These are phyloP conservation scores for Peronospora tabacina DNA, from an alignment of 352 stramenopile species.

Conservation along the genomic window DNA sequence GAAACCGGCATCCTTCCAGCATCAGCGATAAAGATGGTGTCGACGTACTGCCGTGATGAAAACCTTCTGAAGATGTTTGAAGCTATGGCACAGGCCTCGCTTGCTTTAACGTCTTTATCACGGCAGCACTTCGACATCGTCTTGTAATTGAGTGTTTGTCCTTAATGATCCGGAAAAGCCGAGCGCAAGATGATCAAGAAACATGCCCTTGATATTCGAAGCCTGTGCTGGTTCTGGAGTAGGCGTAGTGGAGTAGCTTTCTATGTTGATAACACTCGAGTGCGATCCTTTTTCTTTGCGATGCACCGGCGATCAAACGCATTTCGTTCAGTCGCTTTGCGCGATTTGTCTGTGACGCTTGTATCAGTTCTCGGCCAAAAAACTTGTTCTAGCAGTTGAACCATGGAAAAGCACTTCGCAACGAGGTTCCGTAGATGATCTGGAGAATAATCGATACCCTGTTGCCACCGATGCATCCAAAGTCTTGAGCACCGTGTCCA, in stretches of 20 bases:
- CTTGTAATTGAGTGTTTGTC: no score
- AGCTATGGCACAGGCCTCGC: no score
- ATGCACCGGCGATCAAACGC: no score
- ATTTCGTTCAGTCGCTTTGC: no score
- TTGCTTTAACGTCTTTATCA: no score
- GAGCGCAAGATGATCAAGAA: constrained; percentile 14
- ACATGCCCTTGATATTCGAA: constrained; percentile 1
- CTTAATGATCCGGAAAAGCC: constrained; percentile 6
- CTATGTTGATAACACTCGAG: not conserved
- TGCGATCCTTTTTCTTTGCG: no score
- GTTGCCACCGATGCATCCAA: constrained; percentile 49
- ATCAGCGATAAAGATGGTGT: no score
- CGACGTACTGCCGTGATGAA: no score
- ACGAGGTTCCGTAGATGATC: constrained; percentile 67
- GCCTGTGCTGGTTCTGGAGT: constrained; percentile 3
- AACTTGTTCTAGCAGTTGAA: constrained; percentile 14
- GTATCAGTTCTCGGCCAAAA: constrained; percentile 1
- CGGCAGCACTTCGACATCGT: no score
- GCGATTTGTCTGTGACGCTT: constrained; percentile 7
- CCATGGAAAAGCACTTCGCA: constrained; percentile 62
- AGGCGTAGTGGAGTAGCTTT: constrained; percentile 3
- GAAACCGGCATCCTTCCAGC: no score
- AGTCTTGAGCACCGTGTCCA: constrained; percentile 48
- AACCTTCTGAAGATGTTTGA: no score
- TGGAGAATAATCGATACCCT: constrained; percentile 55